These are phyloP conservation scores for Candida mattraensis DNA, from an alignment of 805 yeast genomes.

Conservation along the genomic window DNA sequence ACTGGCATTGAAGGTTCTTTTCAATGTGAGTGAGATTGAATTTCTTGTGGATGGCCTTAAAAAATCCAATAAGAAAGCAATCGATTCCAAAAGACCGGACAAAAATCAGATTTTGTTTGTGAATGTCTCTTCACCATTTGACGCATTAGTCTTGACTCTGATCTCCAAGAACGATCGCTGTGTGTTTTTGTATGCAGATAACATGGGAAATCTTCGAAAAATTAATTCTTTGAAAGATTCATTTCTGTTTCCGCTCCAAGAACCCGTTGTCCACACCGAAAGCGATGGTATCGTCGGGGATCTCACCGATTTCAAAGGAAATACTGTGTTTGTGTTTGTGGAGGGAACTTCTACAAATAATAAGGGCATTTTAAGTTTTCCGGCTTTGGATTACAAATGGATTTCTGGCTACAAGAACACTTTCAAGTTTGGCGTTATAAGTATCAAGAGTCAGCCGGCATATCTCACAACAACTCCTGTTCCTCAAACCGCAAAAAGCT, in stretches of 20 bases:
- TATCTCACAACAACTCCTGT: conserved; percentile 36
- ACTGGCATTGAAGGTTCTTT: conserved; percentile 34
- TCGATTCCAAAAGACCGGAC: conserved; percentile 35
- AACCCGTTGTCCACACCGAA: conserved; percentile 6
- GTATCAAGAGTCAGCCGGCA: conserved; percentile 40
- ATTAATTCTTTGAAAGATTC: conserved; percentile 15
- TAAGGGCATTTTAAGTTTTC: conserved; percentile 65
- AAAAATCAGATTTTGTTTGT: conserved; percentile 51
- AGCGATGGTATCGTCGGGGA: conserved; percentile 13
- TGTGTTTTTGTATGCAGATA: conserved; percentile 22
- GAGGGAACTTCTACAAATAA: conserved; percentile 92
- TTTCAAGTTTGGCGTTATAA: conserved; percentile 36
- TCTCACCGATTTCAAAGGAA: conserved; percentile 34
- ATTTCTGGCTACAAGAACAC: conserved; percentile 9
- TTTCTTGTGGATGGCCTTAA: conserved; percentile 50
- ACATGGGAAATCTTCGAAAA: conserved; percentile 9
- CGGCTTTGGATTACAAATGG: conserved; percentile 23
- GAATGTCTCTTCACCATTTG: conserved; percentile 62
- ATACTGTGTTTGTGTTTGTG: conserved; percentile 55
- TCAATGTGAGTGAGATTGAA: conserved; percentile 30
- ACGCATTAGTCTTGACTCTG: conserved; percentile 40
- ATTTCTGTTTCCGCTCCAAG: conserved; percentile 20
- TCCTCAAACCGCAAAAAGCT: conserved; percentile 21
- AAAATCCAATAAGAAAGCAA: conserved; percentile 37
- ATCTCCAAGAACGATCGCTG: conserved; percentile 10